Conservation (phyloP, 129 eudicot genomes). For the Centaurea solstitialis region DNA sequence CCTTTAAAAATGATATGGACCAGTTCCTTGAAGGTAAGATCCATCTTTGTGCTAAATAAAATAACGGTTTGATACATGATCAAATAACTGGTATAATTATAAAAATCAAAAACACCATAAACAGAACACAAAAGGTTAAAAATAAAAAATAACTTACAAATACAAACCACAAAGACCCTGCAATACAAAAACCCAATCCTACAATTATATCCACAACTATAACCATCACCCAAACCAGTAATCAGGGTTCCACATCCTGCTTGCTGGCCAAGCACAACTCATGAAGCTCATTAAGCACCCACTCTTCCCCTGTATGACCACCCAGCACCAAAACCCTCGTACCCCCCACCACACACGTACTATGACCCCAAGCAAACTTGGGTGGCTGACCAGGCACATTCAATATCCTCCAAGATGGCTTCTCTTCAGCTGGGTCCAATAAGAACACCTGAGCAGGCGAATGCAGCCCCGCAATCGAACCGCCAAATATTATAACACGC, state of each 20-base stretch:
- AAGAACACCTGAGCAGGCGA: slow-evolving; percentile 83
- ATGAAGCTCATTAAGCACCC: slow-evolving; percentile 86
- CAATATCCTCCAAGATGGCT: slow-evolving; percentile 75
- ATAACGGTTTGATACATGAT: too few species aligned
- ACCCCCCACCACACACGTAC: slow-evolving; percentile 89
- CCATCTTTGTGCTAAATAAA: too few species aligned
- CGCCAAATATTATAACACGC: slow-evolving; percentile 79
- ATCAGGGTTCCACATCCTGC: slow-evolving; percentile 58
- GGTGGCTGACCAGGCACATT: slow-evolving; percentile 85
- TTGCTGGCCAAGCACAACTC: slow-evolving; percentile 80
- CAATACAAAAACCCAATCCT: too few species aligned
- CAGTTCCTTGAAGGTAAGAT: too few species aligned
- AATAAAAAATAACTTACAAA: too few species aligned
- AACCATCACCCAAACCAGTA: too few species aligned
- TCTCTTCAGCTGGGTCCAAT: slow-evolving; percentile 80
- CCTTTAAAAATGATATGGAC: too few species aligned
- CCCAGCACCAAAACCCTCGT: slow-evolving; percentile 87
- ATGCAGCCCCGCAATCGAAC: slow-evolving; percentile 83
- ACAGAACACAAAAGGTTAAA: too few species aligned
- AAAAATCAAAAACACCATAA: too few species aligned
- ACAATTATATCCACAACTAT: too few species aligned
- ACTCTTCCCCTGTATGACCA: slow-evolving; percentile 87
- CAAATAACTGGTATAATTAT: too few species aligned
- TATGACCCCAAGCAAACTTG: slow-evolving; percentile 90
- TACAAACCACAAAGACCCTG: too few species aligned